Base-by-base conservation (phyloP, 23 red algal genomes). In the Porphyridium purpureum region DNA sequence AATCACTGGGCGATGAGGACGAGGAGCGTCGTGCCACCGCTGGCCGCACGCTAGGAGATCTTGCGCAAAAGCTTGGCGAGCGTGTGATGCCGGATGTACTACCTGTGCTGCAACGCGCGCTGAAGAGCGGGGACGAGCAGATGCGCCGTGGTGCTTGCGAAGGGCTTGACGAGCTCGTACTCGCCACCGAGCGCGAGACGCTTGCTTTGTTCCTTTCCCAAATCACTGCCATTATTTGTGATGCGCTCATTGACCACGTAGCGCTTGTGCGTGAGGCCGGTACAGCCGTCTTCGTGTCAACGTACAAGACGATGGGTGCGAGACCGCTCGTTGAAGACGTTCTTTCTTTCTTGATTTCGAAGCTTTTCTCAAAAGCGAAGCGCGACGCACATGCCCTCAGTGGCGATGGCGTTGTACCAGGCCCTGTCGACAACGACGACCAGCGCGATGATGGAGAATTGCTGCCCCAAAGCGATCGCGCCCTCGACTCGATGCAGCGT, bases 61-160 rank as follows among this genome's bases (percentile, higher is more conserved):
- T 93, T 0, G 66, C 71, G 4, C 61, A 93, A 31, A 79, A 81
- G 17, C 35, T 93, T 21, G 84, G 84, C 25, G 73, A 93, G 17
- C 28, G 67, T 21, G 69, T 93, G 40, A 51, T 93, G 5, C 84
- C 84, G 0, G 74, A 81, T 28, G 64, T 93, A 9, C 60, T 93
- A 6, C 84, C 84, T 3, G 42, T 63, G 7, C 49, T 93, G 4
- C 60, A 54, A 38, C 55, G 29, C 25, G 80, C 67, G n/a, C 56
- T 85, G 24, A 55, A 38, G 14, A 30, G 41, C 28, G 55, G 59
- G 34, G 46, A 70, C 29, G 80, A 73, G 5, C 53, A 68, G 21
- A 49, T 65, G 20, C 68, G 80, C 49, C 52, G 50, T 5, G 80
- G 80, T 31, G 80, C 80, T 7, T 85, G 80, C 54, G 80, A 85